Conservation (phyloP, 208 protist genomes). For the Crithidia fasciculata region DNA sequence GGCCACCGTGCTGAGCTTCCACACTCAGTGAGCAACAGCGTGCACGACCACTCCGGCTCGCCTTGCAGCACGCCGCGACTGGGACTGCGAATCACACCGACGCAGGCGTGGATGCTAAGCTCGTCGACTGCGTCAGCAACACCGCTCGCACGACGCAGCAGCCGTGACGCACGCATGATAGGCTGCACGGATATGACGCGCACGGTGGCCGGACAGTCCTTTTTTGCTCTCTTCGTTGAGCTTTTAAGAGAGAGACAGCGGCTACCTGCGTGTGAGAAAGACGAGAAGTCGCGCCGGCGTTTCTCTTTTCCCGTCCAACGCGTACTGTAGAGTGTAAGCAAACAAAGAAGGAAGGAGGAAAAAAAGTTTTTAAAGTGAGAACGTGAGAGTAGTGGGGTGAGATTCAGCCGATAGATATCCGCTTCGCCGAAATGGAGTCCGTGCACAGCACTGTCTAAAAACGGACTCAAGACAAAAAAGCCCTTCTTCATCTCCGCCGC, state of each 20-base stretch:
- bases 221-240: not conserved
- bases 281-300: not conserved
- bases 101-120: constrained; percentile 62
- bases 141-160: not conserved
- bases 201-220: not conserved
- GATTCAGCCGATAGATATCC: too few relatives aligned
- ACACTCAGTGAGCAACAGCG: constrained; percentile 71
- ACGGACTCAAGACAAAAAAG: too few relatives aligned
- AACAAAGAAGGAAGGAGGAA: too few relatives aligned
- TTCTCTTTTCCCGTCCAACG: too few relatives aligned
- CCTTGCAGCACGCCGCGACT: constrained; percentile 64
- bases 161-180: constrained; percentile 2
- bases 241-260: not conserved
- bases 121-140: constrained; percentile 19
- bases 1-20: constrained; percentile 47
- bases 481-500: too few relatives aligned
- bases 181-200: not conserved
- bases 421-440: too few relatives aligned
- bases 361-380: too few relatives aligned
- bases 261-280: not conserved
- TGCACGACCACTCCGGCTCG: constrained; percentile 76
- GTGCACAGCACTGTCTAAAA: too few relatives aligned
- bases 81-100: constrained; percentile 78
- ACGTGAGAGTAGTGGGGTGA: too few relatives aligned
- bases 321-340: too few relatives aligned